A percentile compares a stretch with the other conserved stretches of the same genome.
These are phyloP conservation scores for Aspergillus bertholletiae DNA, from an alignment of 495 filamentous ascomycete genomes.

Conservation along the genomic window DNA sequence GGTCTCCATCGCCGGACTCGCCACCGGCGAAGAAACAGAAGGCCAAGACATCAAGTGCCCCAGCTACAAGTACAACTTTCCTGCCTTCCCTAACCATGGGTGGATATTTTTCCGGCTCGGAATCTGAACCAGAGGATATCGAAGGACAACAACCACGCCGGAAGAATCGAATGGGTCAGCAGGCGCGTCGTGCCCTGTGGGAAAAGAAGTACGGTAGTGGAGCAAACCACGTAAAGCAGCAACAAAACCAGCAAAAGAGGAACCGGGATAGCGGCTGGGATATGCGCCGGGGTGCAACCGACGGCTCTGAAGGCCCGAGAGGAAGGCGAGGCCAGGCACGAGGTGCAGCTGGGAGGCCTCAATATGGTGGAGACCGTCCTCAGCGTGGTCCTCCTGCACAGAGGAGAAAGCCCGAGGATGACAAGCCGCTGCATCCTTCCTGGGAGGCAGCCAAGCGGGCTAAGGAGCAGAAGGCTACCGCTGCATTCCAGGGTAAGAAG, in stretches of 20 bases:
- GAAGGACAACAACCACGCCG: conserved; percentile 37
- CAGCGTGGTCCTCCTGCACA: neutral
- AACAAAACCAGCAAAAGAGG: conserved; percentile 23
- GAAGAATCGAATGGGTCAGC: conserved; percentile 89
- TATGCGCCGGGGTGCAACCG: conserved; percentile 38
- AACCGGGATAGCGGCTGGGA: conserved; percentile 49
- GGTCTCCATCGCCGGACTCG: conserved; percentile 24
- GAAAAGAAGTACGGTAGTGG: conserved; percentile 84
- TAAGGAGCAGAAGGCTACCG: conserved; percentile 62
- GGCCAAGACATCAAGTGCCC: conserved; percentile 24
- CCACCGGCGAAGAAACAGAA: conserved; percentile 43
- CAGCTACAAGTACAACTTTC: conserved; percentile 66
- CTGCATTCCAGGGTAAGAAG: conserved; percentile 82
- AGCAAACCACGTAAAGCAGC: conserved; percentile 66
- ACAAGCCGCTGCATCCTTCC: conserved; percentile 80
- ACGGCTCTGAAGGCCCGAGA: conserved; percentile 15
- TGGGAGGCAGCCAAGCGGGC: conserved; percentile 88
- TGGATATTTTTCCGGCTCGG: conserved; percentile 90
- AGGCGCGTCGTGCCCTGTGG: conserved; percentile 78
- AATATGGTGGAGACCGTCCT: conserved; percentile 1
- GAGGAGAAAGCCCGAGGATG: conserved; percentile 39
- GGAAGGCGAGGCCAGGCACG: conserved; percentile 20
- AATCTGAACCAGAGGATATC: conserved; percentile 52
- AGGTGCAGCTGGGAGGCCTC: conserved; percentile 8
- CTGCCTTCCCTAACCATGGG: conserved; percentile 81